These are phyloP conservation scores for Phytophthora boehmeriae DNA, from an alignment of 352 stramenopile genomes.

Conservation along the genomic window DNA sequence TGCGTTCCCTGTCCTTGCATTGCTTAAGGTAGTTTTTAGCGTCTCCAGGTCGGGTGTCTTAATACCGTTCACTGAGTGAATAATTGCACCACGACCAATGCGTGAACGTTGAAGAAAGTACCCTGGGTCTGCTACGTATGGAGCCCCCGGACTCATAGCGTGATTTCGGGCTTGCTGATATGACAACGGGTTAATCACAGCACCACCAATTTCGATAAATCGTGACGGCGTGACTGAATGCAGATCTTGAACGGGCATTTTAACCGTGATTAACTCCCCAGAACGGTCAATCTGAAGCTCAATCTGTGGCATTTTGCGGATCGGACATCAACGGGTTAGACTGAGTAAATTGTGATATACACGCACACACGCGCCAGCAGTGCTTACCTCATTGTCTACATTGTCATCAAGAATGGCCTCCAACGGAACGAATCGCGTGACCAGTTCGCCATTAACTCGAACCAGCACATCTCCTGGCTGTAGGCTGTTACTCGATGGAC, in stretches of 20 bases:
- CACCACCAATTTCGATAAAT: slow-evolving; percentile 88
- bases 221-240: slow-evolving; percentile 83
- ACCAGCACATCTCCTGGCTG: slow-evolving; percentile 91
- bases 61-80: slow-evolving; percentile 87
- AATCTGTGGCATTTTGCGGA: slow-evolving; percentile 35
- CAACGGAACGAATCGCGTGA: slow-evolving; percentile 89
- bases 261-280: slow-evolving; percentile 62
- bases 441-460: slow-evolving; percentile 74
- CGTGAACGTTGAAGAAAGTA: slow-evolving; percentile 91
- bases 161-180: slow-evolving; percentile 92
- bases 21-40: slow-evolving; percentile 80
- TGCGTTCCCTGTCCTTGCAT: slow-evolving; percentile 77
- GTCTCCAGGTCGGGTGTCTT: slow-evolving; percentile 87
- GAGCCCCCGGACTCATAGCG: slow-evolving; percentile 61
- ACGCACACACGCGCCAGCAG: neutral
- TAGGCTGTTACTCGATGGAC: slow-evolving; percentile 78
- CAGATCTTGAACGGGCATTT: slow-evolving; percentile 83
- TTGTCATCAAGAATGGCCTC: slow-evolving; percentile 85
- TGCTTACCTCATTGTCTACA: slow-evolving; percentile 63
- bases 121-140: slow-evolving; percentile 87
- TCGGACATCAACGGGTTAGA: neutral
- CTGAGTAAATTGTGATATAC: neutral
- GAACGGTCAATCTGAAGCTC: slow-evolving; percentile 86
- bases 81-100: slow-evolving; percentile 83
- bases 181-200: slow-evolving; percentile 89